These are phyloP conservation scores for Sclerotinia glacialis DNA, from an alignment of 2,329 filamentous ascomycete species.

Conservation along the genomic window DNA sequence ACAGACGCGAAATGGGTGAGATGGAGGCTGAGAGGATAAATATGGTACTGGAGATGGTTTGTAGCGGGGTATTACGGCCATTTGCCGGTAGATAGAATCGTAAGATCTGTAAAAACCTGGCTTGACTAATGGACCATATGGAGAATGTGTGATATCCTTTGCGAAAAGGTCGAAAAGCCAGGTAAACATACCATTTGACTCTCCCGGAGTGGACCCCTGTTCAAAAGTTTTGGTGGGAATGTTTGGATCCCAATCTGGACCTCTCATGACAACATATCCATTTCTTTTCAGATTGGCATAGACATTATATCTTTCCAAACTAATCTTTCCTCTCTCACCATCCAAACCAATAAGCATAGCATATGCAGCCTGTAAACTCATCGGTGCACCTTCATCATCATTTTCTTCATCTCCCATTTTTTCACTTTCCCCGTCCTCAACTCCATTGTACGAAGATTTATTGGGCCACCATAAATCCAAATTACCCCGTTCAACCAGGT, in stretches of 20 bases:
- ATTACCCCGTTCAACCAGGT: slow-evolving; percentile 81
- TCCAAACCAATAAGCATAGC: slow-evolving; percentile 75
- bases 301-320: slow-evolving; percentile 80
- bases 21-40: slow-evolving; percentile 38
- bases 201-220: slow-evolving; percentile 4
- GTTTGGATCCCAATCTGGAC: slow-evolving; percentile 51
- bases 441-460: slow-evolving; percentile 46
- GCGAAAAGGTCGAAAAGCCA: slow-evolving; percentile 38
- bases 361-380: slow-evolving; percentile 90
- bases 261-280: slow-evolving; percentile 78
- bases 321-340: slow-evolving; percentile 56
- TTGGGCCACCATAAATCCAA: slow-evolving; percentile 83
- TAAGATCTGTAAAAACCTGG: slow-evolving; percentile 67
- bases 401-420: slow-evolving; percentile 44
- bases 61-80: slow-evolving; percentile 71
- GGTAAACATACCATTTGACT: slow-evolving; percentile 33
- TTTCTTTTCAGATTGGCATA: slow-evolving; percentile 79
- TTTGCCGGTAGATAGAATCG: slow-evolving; percentile 69
- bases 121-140: slow-evolving; percentile 55
- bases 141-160: slow-evolving; percentile 29
- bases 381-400: slow-evolving; percentile 66
- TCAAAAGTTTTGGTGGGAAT: slow-evolving; percentile 25
- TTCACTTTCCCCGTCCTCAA: slow-evolving; percentile 44
- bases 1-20: slow-evolving; percentile 64
- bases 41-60: slow-evolving; percentile 48